These are phyloP conservation scores for Corymbia citriodora DNA, from an alignment of 441 rosid genomes.

Conservation along the genomic window DNA sequence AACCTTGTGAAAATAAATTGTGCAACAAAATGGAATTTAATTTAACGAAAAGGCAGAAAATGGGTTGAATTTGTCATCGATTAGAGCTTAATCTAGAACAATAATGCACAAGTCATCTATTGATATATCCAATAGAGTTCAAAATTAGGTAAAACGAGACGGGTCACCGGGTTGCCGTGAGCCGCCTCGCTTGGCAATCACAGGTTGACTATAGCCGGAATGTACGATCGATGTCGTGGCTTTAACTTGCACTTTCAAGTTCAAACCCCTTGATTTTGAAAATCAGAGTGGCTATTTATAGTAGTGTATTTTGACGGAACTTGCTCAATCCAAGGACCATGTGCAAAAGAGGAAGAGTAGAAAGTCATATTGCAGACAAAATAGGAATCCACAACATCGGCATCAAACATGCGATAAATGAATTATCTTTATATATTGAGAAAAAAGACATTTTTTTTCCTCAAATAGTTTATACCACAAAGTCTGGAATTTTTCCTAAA, in stretches of 20 bases:
- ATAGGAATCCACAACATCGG: not conserved
- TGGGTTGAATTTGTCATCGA: not conserved
- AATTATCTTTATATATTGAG: not conserved
- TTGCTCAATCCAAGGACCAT: not conserved
- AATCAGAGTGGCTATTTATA: not conserved
- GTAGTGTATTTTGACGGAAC: not conserved
- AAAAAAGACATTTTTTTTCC: not conserved
- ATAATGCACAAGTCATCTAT: not conserved
- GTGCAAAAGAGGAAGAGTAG: not conserved
- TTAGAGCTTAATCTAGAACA: not conserved
- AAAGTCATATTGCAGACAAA: not conserved
- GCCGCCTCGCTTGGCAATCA: not conserved
- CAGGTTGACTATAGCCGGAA: not conserved
- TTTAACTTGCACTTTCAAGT: not conserved
- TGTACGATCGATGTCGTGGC: not conserved
- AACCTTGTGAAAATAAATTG: not conserved
- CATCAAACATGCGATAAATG: not conserved
- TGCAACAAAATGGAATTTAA: not conserved
- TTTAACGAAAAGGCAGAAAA: not conserved
- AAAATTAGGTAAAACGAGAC: not conserved
- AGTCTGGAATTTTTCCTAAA: not conserved
- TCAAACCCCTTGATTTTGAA: not conserved
- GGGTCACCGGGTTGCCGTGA: not conserved
- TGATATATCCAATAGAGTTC: not conserved
- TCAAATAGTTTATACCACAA: not conserved